Evolutionary conservation across 2,329 filamentous ascomycete genomes (phyloP), one percentile per base, ranked within the genome.

Genomic region (Rutstroemia sp.): DNA sequence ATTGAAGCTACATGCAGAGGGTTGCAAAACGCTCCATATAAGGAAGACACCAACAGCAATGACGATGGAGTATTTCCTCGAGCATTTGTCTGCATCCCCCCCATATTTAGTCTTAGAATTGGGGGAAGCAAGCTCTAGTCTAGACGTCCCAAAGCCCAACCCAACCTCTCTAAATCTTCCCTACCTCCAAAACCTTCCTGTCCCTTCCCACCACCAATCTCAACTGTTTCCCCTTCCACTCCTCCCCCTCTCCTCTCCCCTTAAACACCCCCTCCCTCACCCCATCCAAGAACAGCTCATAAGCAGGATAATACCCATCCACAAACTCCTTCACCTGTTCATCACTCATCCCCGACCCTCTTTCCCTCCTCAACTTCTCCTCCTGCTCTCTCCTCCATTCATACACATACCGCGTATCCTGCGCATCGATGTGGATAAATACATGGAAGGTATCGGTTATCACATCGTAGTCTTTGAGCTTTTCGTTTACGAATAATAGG

Each of bases 311-410:
- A 67, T 73, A 72, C 61, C 83, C 82, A 67, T 86, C 79, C 16
- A 89, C 81, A 69, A 89, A 89, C 25, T 76, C 71, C 39, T 76
- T 74, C 14, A 88, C 83, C 63, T 85, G 76, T 55, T 84, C 80
- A 64, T 83, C 78, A 1, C 76, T 82, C 86, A 89, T 89, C 0
- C 84, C 86, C 16, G 41, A 58, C 1, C 83, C 84, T 61, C 78
- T 85, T 5, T 70, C 65, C 10, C 73, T 74, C 49, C 81, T 76
- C 63, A 88, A 73, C 25, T 72, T 76, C 44, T 75, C 73, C 68
- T 89, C 86, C 67, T 87, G 84, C 66, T 89, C 73, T 61, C 82
- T 70, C 14, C 86, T 74, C 86, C 86, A 89, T 53, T 77, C 75
- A 63, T 88, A 89, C 27, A 88, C 86, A 64, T 78, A 86, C 34